These are phyloP conservation scores for Penicillium nordicum DNA, from an alignment of 2,329 filamentous ascomycete species.

Conservation along the genomic window DNA sequence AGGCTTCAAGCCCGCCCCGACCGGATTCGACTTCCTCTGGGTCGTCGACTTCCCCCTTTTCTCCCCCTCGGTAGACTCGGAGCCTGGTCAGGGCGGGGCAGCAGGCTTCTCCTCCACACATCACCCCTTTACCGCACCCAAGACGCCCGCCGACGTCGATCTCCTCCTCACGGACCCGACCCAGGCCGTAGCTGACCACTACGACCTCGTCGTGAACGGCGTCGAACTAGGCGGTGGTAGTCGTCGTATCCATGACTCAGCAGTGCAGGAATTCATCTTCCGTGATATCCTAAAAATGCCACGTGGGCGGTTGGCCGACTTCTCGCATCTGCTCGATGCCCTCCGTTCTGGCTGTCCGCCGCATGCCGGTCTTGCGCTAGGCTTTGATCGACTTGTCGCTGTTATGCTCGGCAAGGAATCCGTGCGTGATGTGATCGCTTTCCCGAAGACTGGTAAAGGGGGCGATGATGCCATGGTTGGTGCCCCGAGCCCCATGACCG, in stretches of 20 bases:
- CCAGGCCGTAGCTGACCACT: conserved; percentile 76
- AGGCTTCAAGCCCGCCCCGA: conserved; percentile 51
- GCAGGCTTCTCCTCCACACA: conserved; percentile 84
- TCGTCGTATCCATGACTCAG: conserved; percentile 81
- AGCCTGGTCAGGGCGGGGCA: conserved; percentile 76
- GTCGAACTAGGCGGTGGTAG: conserved; percentile 92
- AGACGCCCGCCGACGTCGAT: conserved; percentile 67
- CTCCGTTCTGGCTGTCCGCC: conserved; percentile 84
- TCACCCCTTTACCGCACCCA: conserved; percentile 91
- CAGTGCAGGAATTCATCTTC: conserved; percentile 81
- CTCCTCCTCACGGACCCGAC: conserved; percentile 70
- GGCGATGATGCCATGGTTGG: conserved; percentile 81
- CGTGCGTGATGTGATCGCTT: conserved; percentile 91
- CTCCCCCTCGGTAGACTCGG: conserved; percentile 62
- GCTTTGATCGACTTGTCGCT: conserved; percentile 82
- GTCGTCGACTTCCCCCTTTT: conserved; percentile 90
- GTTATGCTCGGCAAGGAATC: conserved; percentile 72
- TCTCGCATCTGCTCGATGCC: conserved; percentile 79
- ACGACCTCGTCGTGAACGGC: conserved; percentile 93
- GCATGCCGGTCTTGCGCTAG: conserved; percentile 88
- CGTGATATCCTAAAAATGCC: conserved; percentile 77
- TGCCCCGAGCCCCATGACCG: conserved; percentile 67
- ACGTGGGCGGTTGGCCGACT: conserved; percentile 69
- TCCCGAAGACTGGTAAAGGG: conserved; percentile 88
- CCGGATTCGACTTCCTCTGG: conserved; percentile 72